Evolutionary conservation across 352 stramenopile genomes (phyloP), one percentile per base, ranked within the genome.

Genomic region (Aphanomyces astaci): DNA sequence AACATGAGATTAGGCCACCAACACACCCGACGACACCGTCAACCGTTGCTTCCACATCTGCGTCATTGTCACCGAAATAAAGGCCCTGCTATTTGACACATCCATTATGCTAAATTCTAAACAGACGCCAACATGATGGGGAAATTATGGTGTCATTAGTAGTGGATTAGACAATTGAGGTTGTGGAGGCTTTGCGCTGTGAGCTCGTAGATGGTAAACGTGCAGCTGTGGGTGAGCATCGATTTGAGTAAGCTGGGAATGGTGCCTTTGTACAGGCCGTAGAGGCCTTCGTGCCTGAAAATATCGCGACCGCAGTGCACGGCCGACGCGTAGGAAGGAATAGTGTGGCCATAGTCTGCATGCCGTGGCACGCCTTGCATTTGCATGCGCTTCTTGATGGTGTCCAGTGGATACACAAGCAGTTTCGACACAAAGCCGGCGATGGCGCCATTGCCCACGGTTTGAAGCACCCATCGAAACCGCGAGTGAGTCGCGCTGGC

Each of bases 361-460:
- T 72, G 80, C 11, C 86, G 82, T 40, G 75, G 76, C 11, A 95
- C 73, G 33, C 87, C 75, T n/a, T 85, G 83, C 77, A 95, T 86
- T 67, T 98, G 94, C 77, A 98, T 90, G 51, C 92, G 84, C 76
- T 97, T 97, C 79, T 98, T 98, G n/a, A 98, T 72, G 15, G 94
- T 98, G 78, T 98, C 94, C 10, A 98, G 70, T 2, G 94, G 94
- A 78, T 98, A 98, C 22, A 98, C 90, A 0, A 87, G 73, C 24
- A 98, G 76, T 74, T 98, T 98, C 27, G 88, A 96, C 19, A 95
- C 70, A 17, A 96, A 75, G 3, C 94, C 96, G 36, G 92, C 84
- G 40, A 93, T 82, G 40, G 88, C 90, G 30, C 96, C 96, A 11
- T 80, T 87, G 36, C 86, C 84, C 30, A 92, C 73, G 40, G 77